Percentiles rank a stretch among this genome's conserved stretches.
Conservation (phyloP, 345 rosid genomes). For the Excoecaria agallocha region DNA sequence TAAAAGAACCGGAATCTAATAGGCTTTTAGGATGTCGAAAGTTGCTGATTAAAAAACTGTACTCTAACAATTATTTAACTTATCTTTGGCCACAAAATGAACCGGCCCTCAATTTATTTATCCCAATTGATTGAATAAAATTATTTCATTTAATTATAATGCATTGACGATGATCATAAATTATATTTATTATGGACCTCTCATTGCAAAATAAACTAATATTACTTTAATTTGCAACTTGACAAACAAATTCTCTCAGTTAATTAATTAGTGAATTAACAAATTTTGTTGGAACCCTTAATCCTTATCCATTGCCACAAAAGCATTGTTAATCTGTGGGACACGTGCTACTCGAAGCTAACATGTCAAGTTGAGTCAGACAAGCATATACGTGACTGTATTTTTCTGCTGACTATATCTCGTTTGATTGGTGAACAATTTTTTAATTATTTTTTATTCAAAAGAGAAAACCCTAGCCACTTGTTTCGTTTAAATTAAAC, state of each 20-base stretch:
- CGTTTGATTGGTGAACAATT: not conserved
- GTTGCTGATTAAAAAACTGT: too few species aligned
- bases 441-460: not conserved
- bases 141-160: not conserved
- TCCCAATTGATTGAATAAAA: too few species aligned
- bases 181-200: not conserved
- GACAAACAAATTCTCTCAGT: not conserved
- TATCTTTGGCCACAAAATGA: too few species aligned
- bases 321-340: too few species aligned
- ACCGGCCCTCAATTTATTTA: too few species aligned
- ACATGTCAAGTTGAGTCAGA: conserved; percentile 19
- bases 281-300: not conserved
- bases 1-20: too few species aligned
- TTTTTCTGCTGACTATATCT: conserved; percentile 12
- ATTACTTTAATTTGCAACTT: conserved; percentile 7
- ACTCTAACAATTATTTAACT: too few species aligned
- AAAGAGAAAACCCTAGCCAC: conserved; percentile 8
- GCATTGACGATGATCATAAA: not conserved
- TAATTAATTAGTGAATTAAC: not conserved
- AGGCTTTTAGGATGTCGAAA: too few species aligned
- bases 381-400: conserved; percentile 10
- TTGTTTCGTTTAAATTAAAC: not conserved
- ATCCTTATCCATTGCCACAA: not conserved
- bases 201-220: not conserved
- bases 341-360: not conserved